Conservation (phyloP, 2,329 filamentous ascomycete genomes). For the Cyphellophora attinorum region DNA sequence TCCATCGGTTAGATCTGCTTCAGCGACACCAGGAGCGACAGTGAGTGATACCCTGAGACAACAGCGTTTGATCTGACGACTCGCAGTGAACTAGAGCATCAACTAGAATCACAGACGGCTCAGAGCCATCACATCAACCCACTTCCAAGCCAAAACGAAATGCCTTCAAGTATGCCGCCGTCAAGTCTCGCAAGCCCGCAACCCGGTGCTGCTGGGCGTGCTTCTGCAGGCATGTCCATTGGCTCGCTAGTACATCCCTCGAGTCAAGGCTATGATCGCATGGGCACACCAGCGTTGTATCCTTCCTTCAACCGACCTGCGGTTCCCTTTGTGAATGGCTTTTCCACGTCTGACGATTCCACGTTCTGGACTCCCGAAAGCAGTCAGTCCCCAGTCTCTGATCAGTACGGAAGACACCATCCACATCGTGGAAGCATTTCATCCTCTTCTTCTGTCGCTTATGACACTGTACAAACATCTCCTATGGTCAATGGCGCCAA, state of each 20-base stretch:
- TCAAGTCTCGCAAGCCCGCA: conserved; percentile 15
- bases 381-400: conserved; percentile 19
- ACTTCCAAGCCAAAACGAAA: conserved; percentile 12
- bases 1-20: conserved; percentile 38
- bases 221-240: conserved; percentile 17
- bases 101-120: conserved; percentile 6
- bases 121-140: conserved; percentile 10
- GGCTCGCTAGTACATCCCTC: conserved; percentile 19
- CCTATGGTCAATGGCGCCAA: conserved; percentile 14
- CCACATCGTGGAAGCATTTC: conserved; percentile 18
- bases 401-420: conserved; percentile 16
- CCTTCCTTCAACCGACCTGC: conserved; percentile 8
- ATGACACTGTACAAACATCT: conserved; percentile 15
- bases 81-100: conserved; percentile 13
- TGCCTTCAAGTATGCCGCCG: conserved; percentile 14
- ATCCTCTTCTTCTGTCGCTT: conserved; percentile 17
- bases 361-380: conserved; percentile 19
- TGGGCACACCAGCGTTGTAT: conserved; percentile 13
- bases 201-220: conserved; percentile 8
- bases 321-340: conserved; percentile 13
- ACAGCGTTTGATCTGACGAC: conserved; percentile 4
- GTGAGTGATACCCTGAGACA: conserved; percentile 25
- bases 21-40: conserved; percentile 41
- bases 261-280: conserved; percentile 11
- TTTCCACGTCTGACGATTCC: conserved; percentile 16